phyloP scores from a whole-genome alignment of 306 rosid genomes.

The Senna tora region DNA sequence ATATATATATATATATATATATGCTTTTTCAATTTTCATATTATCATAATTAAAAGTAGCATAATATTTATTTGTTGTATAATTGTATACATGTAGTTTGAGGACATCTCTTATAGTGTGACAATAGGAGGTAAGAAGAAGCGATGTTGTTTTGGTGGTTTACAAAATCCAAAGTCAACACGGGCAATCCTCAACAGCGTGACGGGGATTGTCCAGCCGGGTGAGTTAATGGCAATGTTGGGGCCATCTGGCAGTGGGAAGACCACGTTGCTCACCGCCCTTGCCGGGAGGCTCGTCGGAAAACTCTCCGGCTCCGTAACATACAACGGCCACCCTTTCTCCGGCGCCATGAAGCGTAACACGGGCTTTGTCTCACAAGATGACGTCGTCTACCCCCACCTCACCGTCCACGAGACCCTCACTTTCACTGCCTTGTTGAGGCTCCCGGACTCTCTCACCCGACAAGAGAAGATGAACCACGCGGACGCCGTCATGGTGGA shows the following conservation, averaged over 20 bases:
- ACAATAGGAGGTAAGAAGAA: slow-evolving; percentile 28
- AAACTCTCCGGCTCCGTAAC: slow-evolving; percentile 59
- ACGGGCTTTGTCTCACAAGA: slow-evolving; percentile 76
- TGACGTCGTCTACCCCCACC: slow-evolving; percentile 68
- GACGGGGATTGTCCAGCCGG: slow-evolving; percentile 60
- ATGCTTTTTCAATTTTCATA: too few species aligned
- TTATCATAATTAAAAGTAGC: too few species aligned
- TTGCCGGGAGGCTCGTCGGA: slow-evolving; percentile 56
- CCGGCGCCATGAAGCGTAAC: slow-evolving; percentile 54
- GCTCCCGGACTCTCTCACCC: slow-evolving; percentile 55
- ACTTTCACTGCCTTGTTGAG: slow-evolving; percentile 61
- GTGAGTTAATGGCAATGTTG: slow-evolving; percentile 76
- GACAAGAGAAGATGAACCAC: slow-evolving; percentile 57
- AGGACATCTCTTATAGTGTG: slow-evolving; percentile 56
- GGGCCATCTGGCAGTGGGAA: slow-evolving; percentile 87
- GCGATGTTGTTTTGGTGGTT: slow-evolving; percentile 39
- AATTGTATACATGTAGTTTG: slow-evolving; percentile 56
- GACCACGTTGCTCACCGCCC: slow-evolving; percentile 68
- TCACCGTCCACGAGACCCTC: slow-evolving; percentile 65
- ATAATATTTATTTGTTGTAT: too few species aligned
- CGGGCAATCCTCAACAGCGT: slow-evolving; percentile 53
- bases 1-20: background rate
- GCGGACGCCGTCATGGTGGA: slow-evolving; percentile 53
- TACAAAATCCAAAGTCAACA: slow-evolving; percentile 38
- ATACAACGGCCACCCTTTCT: slow-evolving; percentile 59